Evolutionary conservation across 768 basidiomycete species (phyloP).

Genomic region (Mycena metata): DNA sequence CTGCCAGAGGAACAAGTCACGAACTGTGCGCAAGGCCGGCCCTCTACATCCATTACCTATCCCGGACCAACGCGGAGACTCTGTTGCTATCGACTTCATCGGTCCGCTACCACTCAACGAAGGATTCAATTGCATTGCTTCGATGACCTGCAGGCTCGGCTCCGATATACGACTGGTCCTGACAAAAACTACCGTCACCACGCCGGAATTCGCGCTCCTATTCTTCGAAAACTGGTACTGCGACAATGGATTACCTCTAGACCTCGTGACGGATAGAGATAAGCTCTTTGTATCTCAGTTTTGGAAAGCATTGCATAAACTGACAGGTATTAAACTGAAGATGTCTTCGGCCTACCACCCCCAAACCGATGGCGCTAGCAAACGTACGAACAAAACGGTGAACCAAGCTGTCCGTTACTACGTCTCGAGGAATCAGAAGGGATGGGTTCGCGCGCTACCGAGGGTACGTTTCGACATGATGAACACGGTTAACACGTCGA

Average conservation of each 20-base stretch:
- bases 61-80: constrained; percentile 34
- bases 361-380: constrained; percentile 2
- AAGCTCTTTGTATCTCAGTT: constrained; percentile 11
- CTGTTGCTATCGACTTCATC: constrained; percentile 35
- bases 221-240: constrained; percentile 24
- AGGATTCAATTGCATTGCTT: constrained; percentile 41
- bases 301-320: constrained; percentile 16
- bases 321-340: constrained; percentile 19
- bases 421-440: constrained; percentile 40
- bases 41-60: constrained; percentile 44
- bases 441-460: constrained; percentile 43
- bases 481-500: constrained; percentile 38
- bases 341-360: constrained; percentile 23
- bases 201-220: background rate
- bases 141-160: constrained; percentile 18
- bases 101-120: constrained; percentile 41
- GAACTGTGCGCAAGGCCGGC: constrained; percentile 35
- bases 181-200: background rate
- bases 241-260: constrained; percentile 9
- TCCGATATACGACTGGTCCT: constrained; percentile 36
- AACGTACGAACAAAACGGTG: constrained; percentile 33
- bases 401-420: constrained; percentile 39
- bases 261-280: constrained; percentile 19
- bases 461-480: constrained; percentile 43
- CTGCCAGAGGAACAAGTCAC: constrained; percentile 51